Conservation (phyloP, 139 green algal species). For the Chlamydomonas incerta region DNA sequence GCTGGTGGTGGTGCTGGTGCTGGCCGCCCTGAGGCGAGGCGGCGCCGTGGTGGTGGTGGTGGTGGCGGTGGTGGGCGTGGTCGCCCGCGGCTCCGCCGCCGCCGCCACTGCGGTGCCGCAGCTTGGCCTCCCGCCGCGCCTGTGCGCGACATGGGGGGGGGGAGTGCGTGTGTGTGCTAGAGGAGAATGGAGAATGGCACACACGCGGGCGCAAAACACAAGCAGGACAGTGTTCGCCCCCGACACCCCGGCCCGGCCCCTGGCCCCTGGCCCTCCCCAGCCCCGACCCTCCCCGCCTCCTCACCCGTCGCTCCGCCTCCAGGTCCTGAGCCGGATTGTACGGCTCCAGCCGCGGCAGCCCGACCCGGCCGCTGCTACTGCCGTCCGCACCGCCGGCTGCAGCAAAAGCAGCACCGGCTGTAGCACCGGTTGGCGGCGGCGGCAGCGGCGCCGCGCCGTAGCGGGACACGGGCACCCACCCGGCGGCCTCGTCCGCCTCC, state of each 20-base stretch:
- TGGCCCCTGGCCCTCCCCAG: no score
- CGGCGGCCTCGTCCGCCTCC: neutral
- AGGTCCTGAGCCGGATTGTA: slow-evolving; percentile 2
- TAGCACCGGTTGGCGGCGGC: neutral
- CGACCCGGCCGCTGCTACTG: neutral
- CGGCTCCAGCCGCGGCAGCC: slow-evolving; percentile 16
- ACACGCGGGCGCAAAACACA: no score
- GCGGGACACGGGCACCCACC: neutral
- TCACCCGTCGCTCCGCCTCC: slow-evolving; percentile 3
- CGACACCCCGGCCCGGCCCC: neutral
- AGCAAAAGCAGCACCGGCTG: neutral
- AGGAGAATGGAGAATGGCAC: no score
- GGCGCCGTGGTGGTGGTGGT: neutral
- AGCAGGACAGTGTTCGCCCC: no score
- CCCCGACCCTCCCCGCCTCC: neutral
- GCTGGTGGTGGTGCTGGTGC: no score
- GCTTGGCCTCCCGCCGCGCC: slow-evolving; percentile 14
- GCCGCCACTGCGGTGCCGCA: slow-evolving; percentile 5
- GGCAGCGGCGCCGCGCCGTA: neutral
- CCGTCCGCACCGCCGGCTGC: neutral
- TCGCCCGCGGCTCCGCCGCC: neutral
- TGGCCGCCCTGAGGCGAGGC: no score
- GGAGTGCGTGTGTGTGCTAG: neutral
- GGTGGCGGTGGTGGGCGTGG: neutral
- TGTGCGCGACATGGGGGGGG: neutral